A percentile compares a stretch with the other conserved stretches of the same genome.
phyloP scores from a whole-genome alignment of 805 yeast species.

The Candida chilensis region DNA sequence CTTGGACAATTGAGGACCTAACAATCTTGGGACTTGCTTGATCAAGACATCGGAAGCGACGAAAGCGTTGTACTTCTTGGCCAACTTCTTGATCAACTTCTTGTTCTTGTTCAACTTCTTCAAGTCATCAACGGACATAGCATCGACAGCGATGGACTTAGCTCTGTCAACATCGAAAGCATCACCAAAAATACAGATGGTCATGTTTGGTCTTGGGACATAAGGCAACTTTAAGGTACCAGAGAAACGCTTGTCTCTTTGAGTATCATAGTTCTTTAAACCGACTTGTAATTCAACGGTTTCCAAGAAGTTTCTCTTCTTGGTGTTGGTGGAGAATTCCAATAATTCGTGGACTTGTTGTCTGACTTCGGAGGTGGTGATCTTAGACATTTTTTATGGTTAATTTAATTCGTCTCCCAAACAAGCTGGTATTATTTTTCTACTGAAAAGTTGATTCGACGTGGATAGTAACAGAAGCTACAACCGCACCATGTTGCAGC shows the following conservation, averaged over 20 bases:
- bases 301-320: slow-evolving; percentile 99
- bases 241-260: slow-evolving; percentile 99
- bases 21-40: slow-evolving; percentile 99
- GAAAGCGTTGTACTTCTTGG: slow-evolving; percentile 99
- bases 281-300: slow-evolving; percentile 99
- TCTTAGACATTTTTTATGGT: slow-evolving; percentile 63
- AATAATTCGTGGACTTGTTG: slow-evolving; percentile 90
- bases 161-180: slow-evolving; percentile 99
- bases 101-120: slow-evolving; percentile 99
- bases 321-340: slow-evolving; percentile 85
- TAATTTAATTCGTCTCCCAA: slow-evolving; percentile 66
- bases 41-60: slow-evolving; percentile 98
- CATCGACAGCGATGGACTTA: slow-evolving; percentile 97
- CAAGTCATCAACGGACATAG: slow-evolving; percentile 99
- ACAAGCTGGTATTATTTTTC: slow-evolving; percentile 21
- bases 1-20: slow-evolving; percentile 99
- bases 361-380: slow-evolving; percentile 90
- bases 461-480: slow-evolving; percentile 22
- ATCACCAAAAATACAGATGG: slow-evolving; percentile 99
- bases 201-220: slow-evolving; percentile 99
- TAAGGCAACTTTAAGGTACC: slow-evolving; percentile 97
- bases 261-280: slow-evolving; percentile 99
- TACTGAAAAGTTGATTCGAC: slow-evolving; percentile 36
- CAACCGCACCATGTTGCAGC: too few relatives aligned
- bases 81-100: slow-evolving; percentile 98